These are phyloP conservation scores for Pueraria montana DNA, from an alignment of 306 rosid genomes.

Conservation along the genomic window DNA sequence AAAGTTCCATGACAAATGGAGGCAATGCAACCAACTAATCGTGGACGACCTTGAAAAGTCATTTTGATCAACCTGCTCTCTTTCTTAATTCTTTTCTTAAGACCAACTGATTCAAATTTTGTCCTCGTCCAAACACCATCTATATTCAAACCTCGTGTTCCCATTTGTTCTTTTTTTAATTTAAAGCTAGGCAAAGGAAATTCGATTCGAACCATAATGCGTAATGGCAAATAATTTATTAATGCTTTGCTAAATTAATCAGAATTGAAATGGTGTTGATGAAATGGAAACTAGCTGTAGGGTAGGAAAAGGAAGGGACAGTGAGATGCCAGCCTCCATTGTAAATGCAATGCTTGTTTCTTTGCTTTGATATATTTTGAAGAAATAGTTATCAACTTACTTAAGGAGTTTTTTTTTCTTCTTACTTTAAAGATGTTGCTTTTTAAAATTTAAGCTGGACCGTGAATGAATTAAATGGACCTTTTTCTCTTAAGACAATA, in stretches of 20 bases:
- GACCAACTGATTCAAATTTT: slow-evolving; percentile 14
- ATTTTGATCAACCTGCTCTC: slow-evolving; percentile 3
- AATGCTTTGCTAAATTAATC: background rate
- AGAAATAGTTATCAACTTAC: background rate
- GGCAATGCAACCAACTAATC: slow-evolving; percentile 9
- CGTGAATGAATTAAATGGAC: background rate
- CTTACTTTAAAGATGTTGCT: background rate
- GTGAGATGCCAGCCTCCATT: slow-evolving; percentile 45
- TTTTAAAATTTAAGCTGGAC: background rate
- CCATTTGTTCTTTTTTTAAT: background rate
- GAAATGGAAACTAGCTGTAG: slow-evolving; percentile 10
- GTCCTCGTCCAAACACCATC: slow-evolving; percentile 7
- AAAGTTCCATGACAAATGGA: slow-evolving; percentile 19
- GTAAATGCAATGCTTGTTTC: background rate
- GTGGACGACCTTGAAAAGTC: slow-evolving; percentile 37
- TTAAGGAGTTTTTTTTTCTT: background rate
- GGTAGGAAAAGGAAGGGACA: background rate
- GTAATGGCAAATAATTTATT: background rate
- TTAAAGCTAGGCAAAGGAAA: background rate
- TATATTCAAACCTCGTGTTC: background rate
- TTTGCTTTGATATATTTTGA: background rate
- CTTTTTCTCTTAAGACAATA: background rate
- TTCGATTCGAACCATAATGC: background rate
- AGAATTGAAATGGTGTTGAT: slow-evolving; percentile 3
- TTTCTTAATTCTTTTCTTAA: slow-evolving; percentile 16